Evolutionary conservation across 768 basidiomycete genomes (phyloP).

Genomic region (Tricholoma sp.): DNA sequence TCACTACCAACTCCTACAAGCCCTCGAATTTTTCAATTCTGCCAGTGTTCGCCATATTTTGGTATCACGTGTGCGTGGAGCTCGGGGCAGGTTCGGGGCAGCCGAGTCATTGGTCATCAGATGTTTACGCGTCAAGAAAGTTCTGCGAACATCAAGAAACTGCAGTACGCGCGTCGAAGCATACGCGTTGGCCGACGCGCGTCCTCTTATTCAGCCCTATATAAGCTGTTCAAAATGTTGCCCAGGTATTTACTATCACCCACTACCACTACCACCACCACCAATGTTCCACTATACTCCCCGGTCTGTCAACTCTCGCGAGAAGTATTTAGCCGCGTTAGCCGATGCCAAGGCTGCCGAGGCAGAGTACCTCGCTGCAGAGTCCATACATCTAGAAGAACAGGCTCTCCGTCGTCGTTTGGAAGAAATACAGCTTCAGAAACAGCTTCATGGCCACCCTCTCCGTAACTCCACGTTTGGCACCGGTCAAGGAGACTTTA

Average conservation of each 20-base stretch:
- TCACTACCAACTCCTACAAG: too few species aligned
- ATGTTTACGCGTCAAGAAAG: slow-evolving; percentile 10
- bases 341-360: slow-evolving; percentile 33
- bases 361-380: slow-evolving; percentile 28
- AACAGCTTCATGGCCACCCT: slow-evolving; percentile 1
- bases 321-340: slow-evolving; percentile 32
- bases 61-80: not conserved
- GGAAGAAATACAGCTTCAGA: slow-evolving; percentile 15
- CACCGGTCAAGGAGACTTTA: not conserved
- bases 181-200: slow-evolving; percentile 19
- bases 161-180: slow-evolving; percentile 13
- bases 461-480: not conserved
- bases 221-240: slow-evolving; percentile 6
- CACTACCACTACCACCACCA: not conserved
- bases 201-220: slow-evolving; percentile 12
- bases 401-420: slow-evolving; percentile 21
- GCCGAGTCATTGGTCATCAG: not conserved
- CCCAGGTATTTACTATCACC: not conserved
- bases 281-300: slow-evolving; percentile 15
- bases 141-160: slow-evolving; percentile 6
- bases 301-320: slow-evolving; percentile 17
- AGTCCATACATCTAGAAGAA: slow-evolving; percentile 30
- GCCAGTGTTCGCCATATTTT: too few species aligned
- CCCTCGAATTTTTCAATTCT: too few species aligned
- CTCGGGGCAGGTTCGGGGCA: not conserved